Percentiles rank a stretch among this genome's conserved stretches.
Evolutionary conservation across 2,329 filamentous ascomycete species (phyloP).

Genomic region (Claviceps paspali): DNA sequence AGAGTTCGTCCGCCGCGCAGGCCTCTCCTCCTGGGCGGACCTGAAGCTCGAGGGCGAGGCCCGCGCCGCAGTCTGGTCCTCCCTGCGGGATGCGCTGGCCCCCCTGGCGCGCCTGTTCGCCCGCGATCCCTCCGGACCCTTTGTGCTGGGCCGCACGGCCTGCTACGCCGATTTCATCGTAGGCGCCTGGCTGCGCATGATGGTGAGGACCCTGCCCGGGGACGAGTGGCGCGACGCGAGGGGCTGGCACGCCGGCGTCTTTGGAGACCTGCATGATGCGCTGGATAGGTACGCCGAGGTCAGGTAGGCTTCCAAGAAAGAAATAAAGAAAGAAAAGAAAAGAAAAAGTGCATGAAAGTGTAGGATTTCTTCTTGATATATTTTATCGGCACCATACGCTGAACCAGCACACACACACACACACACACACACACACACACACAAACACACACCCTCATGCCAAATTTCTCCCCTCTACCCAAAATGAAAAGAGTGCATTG

Average conservation of each 20-base stretch:
- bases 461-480: too few species aligned
- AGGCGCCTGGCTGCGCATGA: conserved; percentile 38
- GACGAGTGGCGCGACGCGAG: conserved; percentile 31
- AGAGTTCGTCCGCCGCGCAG: conserved; percentile 32
- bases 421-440: too few species aligned
- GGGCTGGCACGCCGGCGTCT: conserved; percentile 34
- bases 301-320: not conserved
- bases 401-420: too few species aligned
- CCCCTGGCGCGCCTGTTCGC: conserved; percentile 26
- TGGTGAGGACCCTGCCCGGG: conserved; percentile 21
- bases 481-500: too few species aligned
- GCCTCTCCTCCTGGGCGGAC: conserved; percentile 28
- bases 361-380: too few species aligned
- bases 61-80: conserved; percentile 20
- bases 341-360: too few species aligned
- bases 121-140: conserved; percentile 27
- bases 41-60: conserved; percentile 22
- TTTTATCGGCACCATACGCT: too few species aligned
- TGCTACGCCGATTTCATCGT: conserved; percentile 43
- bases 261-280: conserved; percentile 33
- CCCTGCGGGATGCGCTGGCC: conserved; percentile 26
- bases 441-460: too few species aligned
- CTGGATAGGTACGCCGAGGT: conserved; percentile 20
- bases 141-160: conserved; percentile 27
- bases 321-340: not conserved